Percentiles rank a stretch among this genome's conserved stretches.
phyloP scores from a whole-genome alignment of 352 stramenopile species.

The Globisporangium ultimum region DNA sequence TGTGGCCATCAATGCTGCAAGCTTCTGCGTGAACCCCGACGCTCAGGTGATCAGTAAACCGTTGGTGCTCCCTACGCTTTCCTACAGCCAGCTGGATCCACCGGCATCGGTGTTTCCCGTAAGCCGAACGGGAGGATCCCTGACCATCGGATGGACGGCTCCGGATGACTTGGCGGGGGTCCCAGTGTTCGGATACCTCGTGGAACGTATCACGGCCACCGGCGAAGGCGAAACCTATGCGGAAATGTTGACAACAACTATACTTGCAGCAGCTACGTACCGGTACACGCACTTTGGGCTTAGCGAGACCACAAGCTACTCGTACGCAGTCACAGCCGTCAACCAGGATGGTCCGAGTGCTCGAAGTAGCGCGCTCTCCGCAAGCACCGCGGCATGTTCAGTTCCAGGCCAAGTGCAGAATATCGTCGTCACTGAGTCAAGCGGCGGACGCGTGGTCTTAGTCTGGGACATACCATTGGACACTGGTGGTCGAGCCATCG shows the following conservation, averaged over 20 bases:
- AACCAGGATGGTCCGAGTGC: conserved; percentile 47
- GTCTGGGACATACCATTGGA: conserved; percentile 43
- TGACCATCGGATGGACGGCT: conserved; percentile 39
- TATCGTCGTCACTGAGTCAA: conserved; percentile 3
- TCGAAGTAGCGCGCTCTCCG: conserved; percentile 19
- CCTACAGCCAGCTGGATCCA: conserved; percentile 23
- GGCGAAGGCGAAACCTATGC: no score
- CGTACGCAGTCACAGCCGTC: conserved; percentile 33
- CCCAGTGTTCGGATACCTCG: conserved; percentile 31
- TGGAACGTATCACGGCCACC: conserved; percentile 16
- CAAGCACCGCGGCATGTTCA: conserved; percentile 18
- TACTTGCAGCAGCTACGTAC: conserved; percentile 6
- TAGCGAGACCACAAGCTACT: conserved; percentile 36
- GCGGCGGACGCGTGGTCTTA: conserved; percentile 32
- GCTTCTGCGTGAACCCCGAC: conserved; percentile 36
- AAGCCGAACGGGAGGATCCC: conserved; percentile 31
- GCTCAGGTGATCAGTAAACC: conserved; percentile 21
- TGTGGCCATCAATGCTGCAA: conserved; percentile 41
- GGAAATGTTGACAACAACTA: neutral
- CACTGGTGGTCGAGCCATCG: conserved; percentile 35
- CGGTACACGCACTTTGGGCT: conserved; percentile 45
- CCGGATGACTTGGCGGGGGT: conserved; percentile 53
- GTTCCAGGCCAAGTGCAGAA: conserved; percentile 21
- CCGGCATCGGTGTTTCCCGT: conserved; percentile 21
- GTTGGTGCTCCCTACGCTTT: conserved; percentile 30